Evolutionary conservation across 169 alveolate species (phyloP).

Genomic region (Besnoitia besnoiti): DNA sequence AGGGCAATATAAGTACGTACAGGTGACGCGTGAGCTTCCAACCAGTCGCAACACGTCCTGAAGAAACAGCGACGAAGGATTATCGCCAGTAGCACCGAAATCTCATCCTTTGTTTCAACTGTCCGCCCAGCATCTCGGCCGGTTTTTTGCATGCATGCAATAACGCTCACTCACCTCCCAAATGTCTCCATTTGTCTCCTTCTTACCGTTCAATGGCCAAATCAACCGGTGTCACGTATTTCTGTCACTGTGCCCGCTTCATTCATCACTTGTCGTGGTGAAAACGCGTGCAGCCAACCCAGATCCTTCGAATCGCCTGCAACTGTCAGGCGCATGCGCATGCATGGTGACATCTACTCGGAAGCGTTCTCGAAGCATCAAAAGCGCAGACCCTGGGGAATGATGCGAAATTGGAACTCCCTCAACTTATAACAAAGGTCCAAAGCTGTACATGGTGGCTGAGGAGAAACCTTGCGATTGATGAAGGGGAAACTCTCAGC

Average conservation of each 20-base stretch:
- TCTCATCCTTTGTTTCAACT: no score
- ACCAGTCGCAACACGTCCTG: background rate
- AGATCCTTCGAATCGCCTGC: background rate
- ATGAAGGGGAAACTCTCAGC: no score
- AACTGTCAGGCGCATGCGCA: background rate
- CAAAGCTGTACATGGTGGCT: no score
- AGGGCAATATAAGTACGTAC: conserved; percentile 34
- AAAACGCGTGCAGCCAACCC: background rate
- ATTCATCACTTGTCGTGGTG: background rate
- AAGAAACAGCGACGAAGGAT: background rate
- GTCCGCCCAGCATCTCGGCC: no score
- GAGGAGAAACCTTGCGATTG: no score
- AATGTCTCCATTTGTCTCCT: background rate
- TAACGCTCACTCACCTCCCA: background rate
- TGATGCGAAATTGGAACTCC: no score
- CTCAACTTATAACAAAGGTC: no score
- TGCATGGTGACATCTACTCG: background rate
- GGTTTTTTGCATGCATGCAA: conserved; percentile 1
- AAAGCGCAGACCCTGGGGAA: no score
- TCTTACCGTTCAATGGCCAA: no score
- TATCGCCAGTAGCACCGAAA: background rate
- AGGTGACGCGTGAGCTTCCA: conserved; percentile 41
- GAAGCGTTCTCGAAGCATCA: background rate
- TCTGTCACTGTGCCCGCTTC: no score
- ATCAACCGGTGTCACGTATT: no score